Percentiles rank a stretch among this genome's conserved stretches.
These are phyloP conservation scores for Prunella vulgaris DNA, from an alignment of 257 asterid genomes.

Conservation along the genomic window DNA sequence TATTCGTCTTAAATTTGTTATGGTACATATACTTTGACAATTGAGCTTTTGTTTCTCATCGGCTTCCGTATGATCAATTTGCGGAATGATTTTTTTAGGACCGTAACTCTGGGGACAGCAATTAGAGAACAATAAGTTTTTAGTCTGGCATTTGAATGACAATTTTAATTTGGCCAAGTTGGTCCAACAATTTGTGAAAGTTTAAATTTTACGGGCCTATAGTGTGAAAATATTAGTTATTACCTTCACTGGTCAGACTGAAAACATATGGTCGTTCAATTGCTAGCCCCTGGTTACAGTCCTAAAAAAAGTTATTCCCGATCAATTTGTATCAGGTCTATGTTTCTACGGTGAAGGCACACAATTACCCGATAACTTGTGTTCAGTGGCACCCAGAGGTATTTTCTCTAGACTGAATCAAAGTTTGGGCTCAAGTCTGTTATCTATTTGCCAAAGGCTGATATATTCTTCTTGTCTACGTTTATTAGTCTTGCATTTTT, in stretches of 20 bases:
- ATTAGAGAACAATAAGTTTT: too few relatives aligned
- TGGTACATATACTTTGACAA: background rate
- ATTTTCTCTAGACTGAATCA: constrained; percentile 4
- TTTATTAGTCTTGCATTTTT: background rate
- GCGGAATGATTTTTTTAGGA: too few relatives aligned
- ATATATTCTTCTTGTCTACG: background rate
- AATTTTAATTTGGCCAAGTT: too few relatives aligned
- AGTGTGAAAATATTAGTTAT: too few relatives aligned
- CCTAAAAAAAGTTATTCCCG: too few relatives aligned
- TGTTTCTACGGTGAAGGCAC: constrained; percentile 68
- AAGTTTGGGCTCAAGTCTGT: background rate
- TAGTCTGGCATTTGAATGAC: too few relatives aligned
- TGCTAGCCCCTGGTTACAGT: too few relatives aligned
- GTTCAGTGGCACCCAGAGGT: constrained; percentile 94
- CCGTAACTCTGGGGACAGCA: too few relatives aligned
- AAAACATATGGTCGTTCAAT: too few relatives aligned
- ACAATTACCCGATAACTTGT: constrained; percentile 64
- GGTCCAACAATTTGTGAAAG: too few relatives aligned
- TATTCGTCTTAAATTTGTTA: background rate
- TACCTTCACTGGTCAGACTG: too few relatives aligned
- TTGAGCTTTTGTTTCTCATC: background rate
- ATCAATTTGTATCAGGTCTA: constrained; percentile 42
- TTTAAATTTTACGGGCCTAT: too few relatives aligned
- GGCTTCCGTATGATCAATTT: background rate
- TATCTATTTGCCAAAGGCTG: background rate